These are phyloP conservation scores for Trametes coccinea DNA, from an alignment of 768 basidiomycete species.

Conservation along the genomic window DNA sequence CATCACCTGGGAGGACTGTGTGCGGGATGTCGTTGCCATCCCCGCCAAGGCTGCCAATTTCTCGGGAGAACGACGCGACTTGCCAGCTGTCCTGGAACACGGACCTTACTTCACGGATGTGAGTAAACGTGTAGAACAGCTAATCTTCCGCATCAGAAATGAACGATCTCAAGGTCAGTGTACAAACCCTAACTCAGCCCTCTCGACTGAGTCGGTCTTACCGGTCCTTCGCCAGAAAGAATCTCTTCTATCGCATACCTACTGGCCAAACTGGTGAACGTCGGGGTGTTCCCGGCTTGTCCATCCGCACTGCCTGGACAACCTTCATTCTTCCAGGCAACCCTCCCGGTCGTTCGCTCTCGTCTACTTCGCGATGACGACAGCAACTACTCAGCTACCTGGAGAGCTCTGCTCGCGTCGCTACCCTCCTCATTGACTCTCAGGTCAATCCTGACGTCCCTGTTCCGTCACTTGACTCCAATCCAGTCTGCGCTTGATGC, in stretches of 20 bases:
- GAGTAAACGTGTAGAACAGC: conserved; percentile 50
- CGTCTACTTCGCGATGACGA: conserved; percentile 34
- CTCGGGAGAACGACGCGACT: conserved; percentile 41
- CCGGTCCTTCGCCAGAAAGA: conserved; percentile 34
- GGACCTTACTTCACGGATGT: conserved; percentile 56
- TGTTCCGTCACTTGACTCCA: conserved; percentile 50
- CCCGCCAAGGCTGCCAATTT: conserved; percentile 83
- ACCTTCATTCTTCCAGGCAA: conserved; percentile 66
- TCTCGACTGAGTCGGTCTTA: conserved; percentile 7
- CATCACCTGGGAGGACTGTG: conserved; percentile 73
- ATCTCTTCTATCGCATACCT: conserved; percentile 51
- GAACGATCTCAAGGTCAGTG: conserved; percentile 43
- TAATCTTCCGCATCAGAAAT: conserved; percentile 48
- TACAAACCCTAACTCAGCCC: not conserved
- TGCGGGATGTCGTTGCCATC: conserved; percentile 61
- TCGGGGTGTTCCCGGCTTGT: conserved; percentile 62
- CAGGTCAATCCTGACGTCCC: conserved; percentile 58
- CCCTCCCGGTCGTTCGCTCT: conserved; percentile 49
- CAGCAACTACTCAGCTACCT: conserved; percentile 47
- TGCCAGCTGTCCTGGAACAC: conserved; percentile 55
- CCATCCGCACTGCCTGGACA: conserved; percentile 56
- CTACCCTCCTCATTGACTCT: conserved; percentile 53
- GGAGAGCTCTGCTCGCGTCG: conserved; percentile 47
- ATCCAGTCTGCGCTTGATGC: conserved; percentile 35
- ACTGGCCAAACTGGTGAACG: conserved; percentile 63